These are phyloP conservation scores for Pleurozium schreberi DNA, from an alignment of 225 moss, liverwort and hornwort genomes.

Conservation along the genomic window DNA sequence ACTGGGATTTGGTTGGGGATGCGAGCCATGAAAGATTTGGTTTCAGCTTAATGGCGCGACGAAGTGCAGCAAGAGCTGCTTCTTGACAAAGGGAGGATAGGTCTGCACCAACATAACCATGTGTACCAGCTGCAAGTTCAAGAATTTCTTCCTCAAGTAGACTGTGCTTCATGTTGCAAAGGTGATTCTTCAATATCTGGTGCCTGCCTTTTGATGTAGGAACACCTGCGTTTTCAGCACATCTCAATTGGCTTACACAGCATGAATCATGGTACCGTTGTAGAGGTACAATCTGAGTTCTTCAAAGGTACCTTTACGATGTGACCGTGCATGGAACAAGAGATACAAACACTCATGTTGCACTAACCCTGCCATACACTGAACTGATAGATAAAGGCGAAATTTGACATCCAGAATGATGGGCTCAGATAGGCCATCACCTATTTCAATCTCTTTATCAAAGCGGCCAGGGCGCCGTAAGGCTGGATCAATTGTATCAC, in stretches of 20 bases:
- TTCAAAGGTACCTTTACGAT: background rate
- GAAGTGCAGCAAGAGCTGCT: conserved; percentile 87
- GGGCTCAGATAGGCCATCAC: conserved; percentile 15
- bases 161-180: conserved; percentile 54
- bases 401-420: background rate
- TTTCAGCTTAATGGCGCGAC: conserved; percentile 24
- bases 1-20: background rate
- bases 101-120: conserved; percentile 98
- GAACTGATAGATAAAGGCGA: background rate
- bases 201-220: conserved; percentile 75
- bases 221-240: conserved; percentile 47
- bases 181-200: conserved; percentile 59
- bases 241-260: background rate
- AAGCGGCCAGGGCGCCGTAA: conserved; percentile 90
- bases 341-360: background rate
- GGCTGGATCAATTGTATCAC: conserved; percentile 89
- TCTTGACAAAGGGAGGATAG: conserved; percentile 82
- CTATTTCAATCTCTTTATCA: conserved; percentile 93
- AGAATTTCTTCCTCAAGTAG: conserved; percentile 42
- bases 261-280: background rate
- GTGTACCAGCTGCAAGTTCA: conserved; percentile 74
- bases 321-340: background rate
- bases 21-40: background rate
- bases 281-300: background rate
- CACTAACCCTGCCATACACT: background rate